A percentile compares a stretch with the other conserved stretches of the same genome.
Evolutionary conservation across 345 rosid genomes (phyloP).

Genomic region (Bruguiera gymnorhiza): DNA sequence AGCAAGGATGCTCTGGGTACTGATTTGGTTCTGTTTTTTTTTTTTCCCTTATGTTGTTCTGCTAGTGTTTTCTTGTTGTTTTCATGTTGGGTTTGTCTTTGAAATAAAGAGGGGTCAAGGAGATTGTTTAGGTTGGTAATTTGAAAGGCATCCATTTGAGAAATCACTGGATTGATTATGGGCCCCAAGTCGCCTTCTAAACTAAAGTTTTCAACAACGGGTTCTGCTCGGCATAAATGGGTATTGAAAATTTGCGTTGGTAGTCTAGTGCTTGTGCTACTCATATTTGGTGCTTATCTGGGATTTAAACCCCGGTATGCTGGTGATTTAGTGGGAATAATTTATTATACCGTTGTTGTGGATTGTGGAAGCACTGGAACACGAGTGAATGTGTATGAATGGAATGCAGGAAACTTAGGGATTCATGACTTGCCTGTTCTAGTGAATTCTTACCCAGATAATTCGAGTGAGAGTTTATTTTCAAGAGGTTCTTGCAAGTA

Average conservation of each 20-base stretch:
- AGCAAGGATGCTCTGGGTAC: neutral
- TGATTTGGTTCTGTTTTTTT: neutral
- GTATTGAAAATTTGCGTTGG: conserved; percentile 17
- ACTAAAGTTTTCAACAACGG: conserved; percentile 24
- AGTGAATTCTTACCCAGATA: conserved; percentile 41
- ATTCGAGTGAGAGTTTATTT: conserved; percentile 21
- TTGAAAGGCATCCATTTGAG: conserved; percentile 7
- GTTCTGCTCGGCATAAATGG: conserved; percentile 20
- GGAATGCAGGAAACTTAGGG: conserved; percentile 31
- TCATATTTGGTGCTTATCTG: conserved; percentile 23
- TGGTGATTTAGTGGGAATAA: neutral
- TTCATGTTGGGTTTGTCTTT: neutral
- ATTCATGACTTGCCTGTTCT: conserved; percentile 33
- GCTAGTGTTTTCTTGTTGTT: neutral
- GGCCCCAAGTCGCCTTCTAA: conserved; percentile 55
- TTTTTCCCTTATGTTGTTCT: neutral
- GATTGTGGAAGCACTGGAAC: conserved; percentile 74
- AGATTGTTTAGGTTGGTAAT: neutral
- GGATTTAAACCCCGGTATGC: conserved; percentile 18
- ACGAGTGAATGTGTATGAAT: conserved; percentile 49
- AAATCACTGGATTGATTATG: conserved; percentile 23
- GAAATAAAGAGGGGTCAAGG: neutral
- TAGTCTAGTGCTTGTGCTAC: conserved; percentile 22
- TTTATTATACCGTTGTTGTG: conserved; percentile 44
- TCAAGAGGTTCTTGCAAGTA: conserved; percentile 40